Percentiles rank a stretch among this genome's conserved stretches.
These are phyloP conservation scores for Penicillium verrucosum DNA, from an alignment of 2,329 filamentous ascomycete genomes.

Conservation along the genomic window DNA sequence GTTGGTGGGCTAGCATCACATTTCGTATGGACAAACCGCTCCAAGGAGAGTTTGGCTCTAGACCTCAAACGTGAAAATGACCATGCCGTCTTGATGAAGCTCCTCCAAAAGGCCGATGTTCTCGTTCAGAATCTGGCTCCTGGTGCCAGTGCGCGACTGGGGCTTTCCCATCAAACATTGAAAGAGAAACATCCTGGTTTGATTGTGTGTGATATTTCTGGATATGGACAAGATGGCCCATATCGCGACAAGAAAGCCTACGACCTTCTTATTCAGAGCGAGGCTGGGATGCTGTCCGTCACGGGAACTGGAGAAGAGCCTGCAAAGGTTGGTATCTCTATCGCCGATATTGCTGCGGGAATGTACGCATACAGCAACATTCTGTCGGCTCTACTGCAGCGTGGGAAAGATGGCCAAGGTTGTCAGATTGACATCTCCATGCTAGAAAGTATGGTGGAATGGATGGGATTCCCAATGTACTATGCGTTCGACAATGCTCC, in stretches of 20 bases:
- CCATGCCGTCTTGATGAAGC: conserved; percentile 42
- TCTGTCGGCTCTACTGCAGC: conserved; percentile 49
- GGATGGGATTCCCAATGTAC: conserved; percentile 58
- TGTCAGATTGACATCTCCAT: conserved; percentile 56
- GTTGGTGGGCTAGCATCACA: conserved; percentile 52
- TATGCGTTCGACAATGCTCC: conserved; percentile 50
- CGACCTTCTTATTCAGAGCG: conserved; percentile 55
- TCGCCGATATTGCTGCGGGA: conserved; percentile 54
- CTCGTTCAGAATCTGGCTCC: conserved; percentile 55
- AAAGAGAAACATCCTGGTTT: conserved; percentile 43
- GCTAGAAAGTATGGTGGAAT: conserved; percentile 58
- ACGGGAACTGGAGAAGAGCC: conserved; percentile 48
- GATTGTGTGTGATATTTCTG: conserved; percentile 56
- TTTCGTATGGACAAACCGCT: conserved; percentile 56
- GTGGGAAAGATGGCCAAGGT: conserved; percentile 49
- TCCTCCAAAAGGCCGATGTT: conserved; percentile 49
- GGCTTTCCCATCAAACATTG: conserved; percentile 47
- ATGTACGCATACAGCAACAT: conserved; percentile 55
- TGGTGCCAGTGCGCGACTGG: conserved; percentile 48
- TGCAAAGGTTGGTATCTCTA: conserved; percentile 54
- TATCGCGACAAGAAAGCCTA: conserved; percentile 57
- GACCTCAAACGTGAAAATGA: conserved; percentile 49
- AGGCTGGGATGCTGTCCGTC: conserved; percentile 52
- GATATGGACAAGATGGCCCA: conserved; percentile 52
- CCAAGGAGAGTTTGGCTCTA: conserved; percentile 53